A percentile compares a stretch with the other conserved stretches of the same genome.
Conservation (phyloP, 371 early-diverging fungal genomes). For the Mortierella sp. region DNA sequence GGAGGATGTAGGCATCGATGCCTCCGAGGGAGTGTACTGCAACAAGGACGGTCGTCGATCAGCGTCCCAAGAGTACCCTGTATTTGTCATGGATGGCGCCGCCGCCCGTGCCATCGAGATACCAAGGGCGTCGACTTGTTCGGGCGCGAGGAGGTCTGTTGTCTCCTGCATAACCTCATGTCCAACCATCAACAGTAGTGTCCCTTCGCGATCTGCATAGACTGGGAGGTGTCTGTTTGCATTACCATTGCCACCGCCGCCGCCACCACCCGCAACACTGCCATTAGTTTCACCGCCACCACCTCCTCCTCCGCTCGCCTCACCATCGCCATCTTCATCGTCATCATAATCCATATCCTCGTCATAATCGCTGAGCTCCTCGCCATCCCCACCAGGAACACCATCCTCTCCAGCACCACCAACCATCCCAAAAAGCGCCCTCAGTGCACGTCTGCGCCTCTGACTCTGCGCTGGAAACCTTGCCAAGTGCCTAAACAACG, state of each 20-base stretch:
- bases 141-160: not conserved
- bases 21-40: conserved; percentile 15
- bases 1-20: conserved; percentile 7
- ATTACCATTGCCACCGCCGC: not conserved
- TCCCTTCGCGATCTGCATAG: conserved; percentile 41
- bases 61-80: not conserved
- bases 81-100: not conserved
- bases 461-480: conserved; percentile 1
- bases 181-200: conserved; percentile 41
- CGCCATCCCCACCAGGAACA: not conserved
- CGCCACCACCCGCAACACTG: not conserved
- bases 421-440: conserved; percentile 6
- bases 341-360: conserved; percentile 8
- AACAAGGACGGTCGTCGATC: conserved; percentile 1
- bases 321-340: conserved; percentile 19
- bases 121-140: conserved; percentile 26
- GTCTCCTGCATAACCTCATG: conserved; percentile 24
- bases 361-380: conserved; percentile 1
- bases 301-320: not conserved
- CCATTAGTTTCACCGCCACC: not conserved
- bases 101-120: conserved; percentile 18
- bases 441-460: not conserved
- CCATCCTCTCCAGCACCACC: not conserved
- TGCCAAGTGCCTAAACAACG: not conserved
- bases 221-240: conserved; percentile 29